Conservation (phyloP, 441 rosid genomes). For the Isatis lusitanica region DNA sequence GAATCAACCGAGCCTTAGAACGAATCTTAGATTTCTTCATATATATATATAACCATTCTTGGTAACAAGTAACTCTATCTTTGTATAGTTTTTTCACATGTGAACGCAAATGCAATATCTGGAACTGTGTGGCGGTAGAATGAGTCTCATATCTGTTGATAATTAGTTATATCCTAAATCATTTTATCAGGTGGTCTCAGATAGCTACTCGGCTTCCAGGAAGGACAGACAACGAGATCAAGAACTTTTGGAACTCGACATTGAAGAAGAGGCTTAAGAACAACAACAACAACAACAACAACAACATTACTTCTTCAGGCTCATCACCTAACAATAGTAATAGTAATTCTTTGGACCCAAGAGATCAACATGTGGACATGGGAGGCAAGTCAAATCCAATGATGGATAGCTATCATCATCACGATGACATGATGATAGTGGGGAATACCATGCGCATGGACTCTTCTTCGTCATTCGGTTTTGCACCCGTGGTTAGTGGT, state of each 20-base stretch:
- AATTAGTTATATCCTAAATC: not conserved
- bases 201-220: constrained; percentile 73
- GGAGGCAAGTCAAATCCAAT: constrained; percentile 37
- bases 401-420: constrained; percentile 29
- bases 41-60: not conserved
- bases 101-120: not conserved
- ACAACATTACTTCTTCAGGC: constrained; percentile 37
- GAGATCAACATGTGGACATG: constrained; percentile 26
- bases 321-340: constrained; percentile 48
- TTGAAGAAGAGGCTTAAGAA: constrained; percentile 57
- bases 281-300: constrained; percentile 33
- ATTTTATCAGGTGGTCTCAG: constrained; percentile 60
- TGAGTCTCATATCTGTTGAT: not conserved
- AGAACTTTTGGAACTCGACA: constrained; percentile 75
- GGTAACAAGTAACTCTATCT: not conserved
- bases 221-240: constrained; percentile 69
- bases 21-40: not conserved
- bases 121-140: not conserved
- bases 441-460: constrained; percentile 50
- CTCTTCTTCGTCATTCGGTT: constrained; percentile 44
- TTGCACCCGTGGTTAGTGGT: constrained; percentile 31
- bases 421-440: constrained; percentile 38
- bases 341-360: constrained; percentile 45
- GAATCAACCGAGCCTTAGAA: not conserved
- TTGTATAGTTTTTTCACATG: not conserved